Conservation (phyloP, 1,139 yeast genomes). For the Eremothecium gossypii region DNA sequence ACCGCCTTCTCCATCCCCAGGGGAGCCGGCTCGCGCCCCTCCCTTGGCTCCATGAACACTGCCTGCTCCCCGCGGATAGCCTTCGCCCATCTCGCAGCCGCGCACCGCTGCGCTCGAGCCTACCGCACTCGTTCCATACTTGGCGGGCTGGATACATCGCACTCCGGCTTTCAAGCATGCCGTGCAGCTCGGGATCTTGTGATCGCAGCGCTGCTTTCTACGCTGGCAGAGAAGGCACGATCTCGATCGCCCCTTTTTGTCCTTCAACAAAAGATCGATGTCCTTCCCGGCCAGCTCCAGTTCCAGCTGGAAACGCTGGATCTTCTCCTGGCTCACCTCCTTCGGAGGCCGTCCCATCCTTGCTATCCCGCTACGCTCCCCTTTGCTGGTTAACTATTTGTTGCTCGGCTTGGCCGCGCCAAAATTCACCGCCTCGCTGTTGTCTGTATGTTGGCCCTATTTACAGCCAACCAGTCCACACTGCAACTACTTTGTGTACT, state of each 20-base stretch:
- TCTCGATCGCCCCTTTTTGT: conserved; percentile 42
- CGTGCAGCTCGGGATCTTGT: conserved; percentile 49
- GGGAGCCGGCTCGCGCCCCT: background rate
- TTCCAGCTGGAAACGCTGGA: conserved; percentile 27
- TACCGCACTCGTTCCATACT: conserved; percentile 29
- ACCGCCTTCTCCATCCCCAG: background rate
- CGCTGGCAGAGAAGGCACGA: conserved; percentile 45
- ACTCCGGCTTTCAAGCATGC: conserved; percentile 52
- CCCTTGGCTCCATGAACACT: conserved; percentile 32
- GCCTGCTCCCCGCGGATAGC: background rate
- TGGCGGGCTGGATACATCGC: conserved; percentile 49
- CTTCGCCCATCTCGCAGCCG: background rate
- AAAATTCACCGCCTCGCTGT: too few relatives aligned
- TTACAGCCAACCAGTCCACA: background rate
- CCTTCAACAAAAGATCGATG: conserved; percentile 24
- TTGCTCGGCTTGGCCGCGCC: too few relatives aligned
- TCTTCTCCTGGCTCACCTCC: conserved; percentile 27
- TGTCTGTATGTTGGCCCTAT: background rate
- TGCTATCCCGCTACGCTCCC: too few relatives aligned
- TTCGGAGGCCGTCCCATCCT: conserved; percentile 31
- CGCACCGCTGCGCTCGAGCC: background rate
- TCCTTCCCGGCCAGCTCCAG: conserved; percentile 27
- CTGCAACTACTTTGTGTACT: background rate
- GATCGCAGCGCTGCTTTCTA: conserved; percentile 51
- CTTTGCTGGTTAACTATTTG: too few relatives aligned